phyloP scores from a whole-genome alignment of 2,329 filamentous ascomycete genomes.

The Apiospora koreana region DNA sequence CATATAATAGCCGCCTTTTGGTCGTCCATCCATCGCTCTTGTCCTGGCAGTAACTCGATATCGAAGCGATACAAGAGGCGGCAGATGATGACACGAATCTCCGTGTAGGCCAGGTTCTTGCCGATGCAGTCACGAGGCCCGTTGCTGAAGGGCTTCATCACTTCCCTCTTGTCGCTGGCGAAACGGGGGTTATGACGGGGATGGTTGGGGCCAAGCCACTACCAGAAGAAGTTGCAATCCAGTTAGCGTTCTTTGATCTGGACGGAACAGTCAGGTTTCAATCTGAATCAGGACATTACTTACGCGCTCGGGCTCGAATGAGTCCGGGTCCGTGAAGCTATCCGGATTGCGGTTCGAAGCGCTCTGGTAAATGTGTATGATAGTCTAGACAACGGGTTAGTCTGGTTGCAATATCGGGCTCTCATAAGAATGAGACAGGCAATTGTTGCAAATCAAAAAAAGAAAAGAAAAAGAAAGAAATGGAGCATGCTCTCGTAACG shows the following conservation, averaged over 20 bases:
- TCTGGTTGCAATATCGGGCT: neutral
- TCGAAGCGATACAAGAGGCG: slow-evolving; percentile 17
- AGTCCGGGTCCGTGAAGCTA: slow-evolving; percentile 18
- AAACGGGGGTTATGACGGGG: slow-evolving; percentile 11
- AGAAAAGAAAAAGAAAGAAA: too few species aligned
- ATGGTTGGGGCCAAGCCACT: slow-evolving; percentile 22
- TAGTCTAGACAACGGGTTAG: neutral
- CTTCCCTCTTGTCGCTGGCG: slow-evolving; percentile 14
- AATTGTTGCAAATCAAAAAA: too few species aligned
- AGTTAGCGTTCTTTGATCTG: neutral
- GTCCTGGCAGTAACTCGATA: slow-evolving; percentile 25
- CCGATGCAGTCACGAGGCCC: slow-evolving; percentile 25
- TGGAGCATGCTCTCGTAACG: too few species aligned
- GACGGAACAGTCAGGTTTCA: neutral
- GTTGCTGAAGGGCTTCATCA: slow-evolving; percentile 21
- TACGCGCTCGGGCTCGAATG: slow-evolving; percentile 20
- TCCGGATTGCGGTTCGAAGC: slow-evolving; percentile 12
- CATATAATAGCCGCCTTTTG: neutral
- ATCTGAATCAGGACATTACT: slow-evolving; percentile 16
- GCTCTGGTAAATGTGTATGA: neutral
- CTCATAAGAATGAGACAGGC: too few species aligned
- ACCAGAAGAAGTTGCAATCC: slow-evolving; percentile 8
- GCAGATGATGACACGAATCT: slow-evolving; percentile 16
- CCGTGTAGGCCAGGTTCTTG: slow-evolving; percentile 21
- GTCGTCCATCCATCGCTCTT: slow-evolving; percentile 16